Percentiles rank a stretch among this genome's conserved stretches.
phyloP scores from a whole-genome alignment of 2,329 filamentous ascomycete genomes.

The Diaporthe citriasiana region DNA sequence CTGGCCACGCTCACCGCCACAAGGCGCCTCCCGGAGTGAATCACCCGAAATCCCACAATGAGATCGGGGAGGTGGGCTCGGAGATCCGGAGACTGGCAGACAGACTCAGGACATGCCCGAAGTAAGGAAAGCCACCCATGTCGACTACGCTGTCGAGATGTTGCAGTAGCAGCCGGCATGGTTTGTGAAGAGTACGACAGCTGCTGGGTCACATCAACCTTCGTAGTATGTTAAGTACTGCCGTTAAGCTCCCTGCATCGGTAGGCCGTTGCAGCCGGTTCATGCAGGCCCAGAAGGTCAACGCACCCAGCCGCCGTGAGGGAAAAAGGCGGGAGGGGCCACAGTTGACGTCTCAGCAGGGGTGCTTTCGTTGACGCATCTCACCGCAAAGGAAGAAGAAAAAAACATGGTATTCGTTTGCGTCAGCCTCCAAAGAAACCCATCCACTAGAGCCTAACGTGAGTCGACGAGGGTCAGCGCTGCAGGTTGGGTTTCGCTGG shows the following conservation, averaged over 20 bases:
- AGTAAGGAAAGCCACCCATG: neutral
- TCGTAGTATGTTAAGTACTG: neutral
- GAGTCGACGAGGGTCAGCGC: neutral
- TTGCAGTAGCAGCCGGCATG: neutral
- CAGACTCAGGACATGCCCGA: neutral
- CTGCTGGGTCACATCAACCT: neutral
- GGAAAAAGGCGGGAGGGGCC: neutral
- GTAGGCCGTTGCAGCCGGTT: slow-evolving; percentile 5
- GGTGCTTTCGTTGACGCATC: neutral
- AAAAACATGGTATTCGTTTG: neutral
- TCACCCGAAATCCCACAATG: neutral
- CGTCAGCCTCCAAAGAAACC: neutral
- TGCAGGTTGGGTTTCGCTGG: neutral
- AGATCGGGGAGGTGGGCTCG: neutral
- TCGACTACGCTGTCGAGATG: neutral
- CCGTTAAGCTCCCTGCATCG: neutral
- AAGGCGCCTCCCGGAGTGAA: neutral
- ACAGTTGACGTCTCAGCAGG: neutral
- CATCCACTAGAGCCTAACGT: neutral
- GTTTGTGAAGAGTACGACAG: neutral
- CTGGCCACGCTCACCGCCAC: neutral
- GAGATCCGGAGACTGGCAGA: neutral
- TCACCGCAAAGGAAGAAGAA: neutral
- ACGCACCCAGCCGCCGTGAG: neutral
- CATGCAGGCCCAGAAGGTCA: slow-evolving; percentile 15